phyloP scores from a whole-genome alignment of 1,139 yeast genomes.

The Wickerhamiella pararugosa region DNA sequence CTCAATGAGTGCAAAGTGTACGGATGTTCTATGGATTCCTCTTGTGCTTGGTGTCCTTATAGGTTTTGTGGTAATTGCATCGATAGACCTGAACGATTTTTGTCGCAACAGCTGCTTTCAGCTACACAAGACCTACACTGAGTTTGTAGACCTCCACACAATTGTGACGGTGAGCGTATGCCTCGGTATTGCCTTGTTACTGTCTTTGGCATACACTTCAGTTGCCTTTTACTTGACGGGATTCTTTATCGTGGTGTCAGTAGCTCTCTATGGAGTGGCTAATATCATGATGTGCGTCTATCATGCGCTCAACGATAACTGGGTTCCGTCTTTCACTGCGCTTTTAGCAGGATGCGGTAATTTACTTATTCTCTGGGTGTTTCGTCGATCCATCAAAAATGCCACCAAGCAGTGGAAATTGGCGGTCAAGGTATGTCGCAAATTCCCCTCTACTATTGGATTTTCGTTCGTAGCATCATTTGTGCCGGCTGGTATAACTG shows the following conservation, averaged over 20 bases:
- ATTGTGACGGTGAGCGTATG: constrained; percentile 58
- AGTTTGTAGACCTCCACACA: constrained; percentile 50
- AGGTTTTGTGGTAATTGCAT: constrained; percentile 63
- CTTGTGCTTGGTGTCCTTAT: constrained; percentile 45
- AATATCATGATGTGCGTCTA: constrained; percentile 67
- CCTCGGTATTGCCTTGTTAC: constrained; percentile 43
- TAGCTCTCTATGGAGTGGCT: constrained; percentile 48
- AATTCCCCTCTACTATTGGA: constrained; percentile 54
- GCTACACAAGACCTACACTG: constrained; percentile 54
- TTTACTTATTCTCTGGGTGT: constrained; percentile 53
- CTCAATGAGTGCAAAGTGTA: constrained; percentile 23
- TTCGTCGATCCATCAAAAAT: constrained; percentile 53
- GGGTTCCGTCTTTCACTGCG: constrained; percentile 35
- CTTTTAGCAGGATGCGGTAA: constrained; percentile 19
- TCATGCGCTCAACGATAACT: constrained; percentile 43
- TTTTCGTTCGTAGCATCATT: constrained; percentile 52
- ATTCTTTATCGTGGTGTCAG: constrained; percentile 53
- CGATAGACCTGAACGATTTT: constrained; percentile 52
- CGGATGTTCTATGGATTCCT: constrained; percentile 42
- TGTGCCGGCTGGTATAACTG: constrained; percentile 43
- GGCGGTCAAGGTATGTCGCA: constrained; percentile 60
- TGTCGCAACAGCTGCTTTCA: constrained; percentile 36
- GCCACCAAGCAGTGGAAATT: constrained; percentile 62
- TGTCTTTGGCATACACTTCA: constrained; percentile 41
- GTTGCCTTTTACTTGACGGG: constrained; percentile 53